Evolutionary conservation across 2,329 filamentous ascomycete species (phyloP), one percentile per base, ranked within the genome.

Genomic region (Claviceps fusiformis): DNA sequence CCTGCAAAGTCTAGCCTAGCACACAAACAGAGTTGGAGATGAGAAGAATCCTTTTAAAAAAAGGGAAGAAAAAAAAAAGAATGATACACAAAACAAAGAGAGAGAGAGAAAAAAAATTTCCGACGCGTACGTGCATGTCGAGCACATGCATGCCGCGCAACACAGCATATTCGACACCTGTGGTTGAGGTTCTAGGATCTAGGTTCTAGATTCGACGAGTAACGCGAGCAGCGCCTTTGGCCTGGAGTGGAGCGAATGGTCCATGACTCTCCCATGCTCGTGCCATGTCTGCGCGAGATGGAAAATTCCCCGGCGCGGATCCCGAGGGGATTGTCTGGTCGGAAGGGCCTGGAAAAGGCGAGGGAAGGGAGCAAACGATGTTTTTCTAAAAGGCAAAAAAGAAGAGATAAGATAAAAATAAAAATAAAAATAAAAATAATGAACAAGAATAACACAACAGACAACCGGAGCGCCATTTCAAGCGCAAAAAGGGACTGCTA

Each of bases 91-190:
- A 3, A 17, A 33, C 2, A 49, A 46, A 17, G 15, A 3, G 5
- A 41, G n/a, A 15, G 33, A 46, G 9, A 31, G 6, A 13, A 33
- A 31, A 8, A 48, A 54, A 54, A 43, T 49, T 37, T 45, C 46
- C 53, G 53, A 54, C 46, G 53, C 53, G 29, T 50, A 44, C 46
- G 37, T 54, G 46, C 53, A 54, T 50, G n/a, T 50, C 39, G 15
- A 49, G 52, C 31, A 46, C 31, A 48, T 54, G 43, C 45, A 39
- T 54, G 24, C 24, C 17, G 33, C 45, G 52, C 44, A 11, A 35
- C 52, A 54, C 52, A 33, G 24, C 17, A 35, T 44, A n/a, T 54
- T 48, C 33, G 33, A 37, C n/a, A 31, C 5, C 17, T 50, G 47
- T 54, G 53, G 37, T 35, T 44, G 46, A 24, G 27, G 31, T 33